Evolutionary conservation across 1,284 basidiomycete species (phyloP).

Genomic region (Anthracocystis setariae): DNA sequence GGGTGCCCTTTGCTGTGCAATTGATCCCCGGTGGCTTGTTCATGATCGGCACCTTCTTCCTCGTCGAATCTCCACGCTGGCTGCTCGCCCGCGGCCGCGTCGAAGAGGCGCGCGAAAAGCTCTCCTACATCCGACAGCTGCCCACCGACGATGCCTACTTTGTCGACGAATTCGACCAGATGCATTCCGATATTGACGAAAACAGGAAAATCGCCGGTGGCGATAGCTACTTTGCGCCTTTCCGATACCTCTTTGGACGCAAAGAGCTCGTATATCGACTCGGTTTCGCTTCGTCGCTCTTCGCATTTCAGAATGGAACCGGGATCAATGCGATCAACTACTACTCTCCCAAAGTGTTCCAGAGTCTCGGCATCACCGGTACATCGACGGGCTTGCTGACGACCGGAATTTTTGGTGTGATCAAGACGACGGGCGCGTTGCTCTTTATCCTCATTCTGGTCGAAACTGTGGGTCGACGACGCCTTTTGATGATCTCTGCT

Average conservation of each 20-base stretch:
- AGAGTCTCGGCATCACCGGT: slow-evolving; percentile 70
- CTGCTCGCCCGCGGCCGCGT: slow-evolving; percentile 71
- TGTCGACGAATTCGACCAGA: slow-evolving; percentile 40
- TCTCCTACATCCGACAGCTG: slow-evolving; percentile 57
- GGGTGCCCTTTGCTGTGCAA: slow-evolving; percentile 72
- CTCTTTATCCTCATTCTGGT: slow-evolving; percentile 73
- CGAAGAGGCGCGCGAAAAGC: slow-evolving; percentile 57
- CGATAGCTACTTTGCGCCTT: slow-evolving; percentile 42
- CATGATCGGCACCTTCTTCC: slow-evolving; percentile 68
- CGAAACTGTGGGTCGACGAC: slow-evolving; percentile 75
- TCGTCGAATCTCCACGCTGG: slow-evolving; percentile 75
- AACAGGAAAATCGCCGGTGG: slow-evolving; percentile 13
- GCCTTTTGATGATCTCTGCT: slow-evolving; percentile 68
- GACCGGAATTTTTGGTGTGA: slow-evolving; percentile 82
- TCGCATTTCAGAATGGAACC: slow-evolving; percentile 33
- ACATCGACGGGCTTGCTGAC: slow-evolving; percentile 72
- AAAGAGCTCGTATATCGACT: slow-evolving; percentile 19
- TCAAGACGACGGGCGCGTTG: slow-evolving; percentile 79
- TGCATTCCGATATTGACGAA: slow-evolving; percentile 14
- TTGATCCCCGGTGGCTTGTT: slow-evolving; percentile 71
- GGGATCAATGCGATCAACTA: slow-evolving; percentile 70
- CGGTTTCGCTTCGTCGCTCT: slow-evolving; percentile 17
- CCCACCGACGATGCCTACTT: slow-evolving; percentile 58
- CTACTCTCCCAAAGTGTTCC: slow-evolving; percentile 70
- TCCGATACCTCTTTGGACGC: slow-evolving; percentile 44